Conservation (phyloP, 2,329 filamentous ascomycete genomes). For the Lecanoromycetidae sp. region DNA sequence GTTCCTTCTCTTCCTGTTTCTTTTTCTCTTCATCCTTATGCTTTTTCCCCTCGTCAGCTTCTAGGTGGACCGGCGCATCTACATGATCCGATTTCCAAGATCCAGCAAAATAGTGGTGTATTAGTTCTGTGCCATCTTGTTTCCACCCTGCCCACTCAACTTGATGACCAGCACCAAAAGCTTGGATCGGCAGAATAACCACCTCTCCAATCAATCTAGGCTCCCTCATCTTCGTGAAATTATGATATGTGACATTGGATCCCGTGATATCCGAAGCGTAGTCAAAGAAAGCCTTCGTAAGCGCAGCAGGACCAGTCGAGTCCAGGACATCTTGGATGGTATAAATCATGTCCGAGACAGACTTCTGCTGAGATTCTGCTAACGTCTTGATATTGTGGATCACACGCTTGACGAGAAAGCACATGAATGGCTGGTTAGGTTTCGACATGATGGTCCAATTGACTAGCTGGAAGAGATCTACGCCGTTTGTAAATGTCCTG, state of each 20-base stretch:
- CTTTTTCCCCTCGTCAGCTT: conserved; percentile 4
- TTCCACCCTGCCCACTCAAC: conserved; percentile 8
- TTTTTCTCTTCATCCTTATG: conserved; percentile 1
- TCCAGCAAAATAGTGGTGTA: conserved; percentile 16
- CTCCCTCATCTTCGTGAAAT: conserved; percentile 23
- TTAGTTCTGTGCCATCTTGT: conserved; percentile 7
- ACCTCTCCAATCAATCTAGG: conserved; percentile 27
- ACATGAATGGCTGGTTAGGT: conserved; percentile 13
- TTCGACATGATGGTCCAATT: conserved; percentile 18
- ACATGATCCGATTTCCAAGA: conserved; percentile 16
- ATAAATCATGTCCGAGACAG: conserved; percentile 17
- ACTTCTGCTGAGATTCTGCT: not conserved
- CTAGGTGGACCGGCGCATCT: not conserved
- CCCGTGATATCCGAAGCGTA: conserved; percentile 23
- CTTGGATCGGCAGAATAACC: conserved; percentile 24
- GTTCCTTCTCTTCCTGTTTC: not conserved
- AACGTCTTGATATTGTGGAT: conserved; percentile 19
- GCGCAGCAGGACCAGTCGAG: conserved; percentile 25
- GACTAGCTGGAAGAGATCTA: conserved; percentile 12
- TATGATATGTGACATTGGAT: conserved; percentile 23
- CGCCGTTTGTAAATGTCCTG: conserved; percentile 17
- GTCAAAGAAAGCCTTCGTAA: conserved; percentile 25
- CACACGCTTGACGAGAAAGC: conserved; percentile 11
- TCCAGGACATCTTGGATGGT: conserved; percentile 26
- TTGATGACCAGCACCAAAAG: conserved; percentile 14